Evolutionary conservation across 2,329 filamentous ascomycete species (phyloP).

Genomic region (Penicillium sp.): DNA sequence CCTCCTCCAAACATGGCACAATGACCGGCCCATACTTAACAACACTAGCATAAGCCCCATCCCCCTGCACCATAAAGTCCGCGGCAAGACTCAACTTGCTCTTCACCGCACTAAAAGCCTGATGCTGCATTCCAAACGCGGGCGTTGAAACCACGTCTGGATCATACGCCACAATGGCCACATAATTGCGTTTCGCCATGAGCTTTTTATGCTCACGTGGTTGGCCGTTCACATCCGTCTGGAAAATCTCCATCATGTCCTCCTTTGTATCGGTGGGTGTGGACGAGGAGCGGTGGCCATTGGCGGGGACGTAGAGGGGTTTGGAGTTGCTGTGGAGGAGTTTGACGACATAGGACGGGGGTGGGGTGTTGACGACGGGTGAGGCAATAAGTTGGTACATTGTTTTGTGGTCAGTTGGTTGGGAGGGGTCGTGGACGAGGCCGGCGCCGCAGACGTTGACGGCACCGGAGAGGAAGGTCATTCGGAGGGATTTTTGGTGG

Average conservation of each 20-base stretch:
- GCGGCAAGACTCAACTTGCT: constrained; percentile 81
- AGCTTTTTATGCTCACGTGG: constrained; percentile 83
- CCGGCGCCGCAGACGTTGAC: constrained; percentile 92
- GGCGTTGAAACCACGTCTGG: constrained; percentile 69
- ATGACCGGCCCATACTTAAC: constrained; percentile 98
- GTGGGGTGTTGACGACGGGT: constrained; percentile 86
- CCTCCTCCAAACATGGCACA: constrained; percentile 74
- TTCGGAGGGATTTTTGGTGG: constrained; percentile 91
- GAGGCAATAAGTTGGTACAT: constrained; percentile 99
- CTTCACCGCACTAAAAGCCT: constrained; percentile 30
- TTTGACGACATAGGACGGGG: constrained; percentile 83
- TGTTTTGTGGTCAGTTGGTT: constrained; percentile 93
- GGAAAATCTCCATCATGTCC: constrained; percentile 99
- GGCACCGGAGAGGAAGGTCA: constrained; percentile 92
- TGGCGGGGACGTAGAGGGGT: constrained; percentile 84
- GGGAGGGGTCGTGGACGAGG: constrained; percentile 88
- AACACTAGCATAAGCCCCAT: constrained; percentile 76
- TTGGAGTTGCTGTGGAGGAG: constrained; percentile 90
- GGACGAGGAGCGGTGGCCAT: constrained; percentile 74
- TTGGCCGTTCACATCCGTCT: constrained; percentile 84
- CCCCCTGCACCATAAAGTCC: constrained; percentile 95
- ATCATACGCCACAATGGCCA: constrained; percentile 91
- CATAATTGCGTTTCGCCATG: constrained; percentile 92
- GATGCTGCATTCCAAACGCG: constrained; percentile 37
- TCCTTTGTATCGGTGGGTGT: constrained; percentile 88